These are phyloP conservation scores for Berberis thunbergii DNA, from an alignment of 164 flowering plant species.

Conservation along the genomic window DNA sequence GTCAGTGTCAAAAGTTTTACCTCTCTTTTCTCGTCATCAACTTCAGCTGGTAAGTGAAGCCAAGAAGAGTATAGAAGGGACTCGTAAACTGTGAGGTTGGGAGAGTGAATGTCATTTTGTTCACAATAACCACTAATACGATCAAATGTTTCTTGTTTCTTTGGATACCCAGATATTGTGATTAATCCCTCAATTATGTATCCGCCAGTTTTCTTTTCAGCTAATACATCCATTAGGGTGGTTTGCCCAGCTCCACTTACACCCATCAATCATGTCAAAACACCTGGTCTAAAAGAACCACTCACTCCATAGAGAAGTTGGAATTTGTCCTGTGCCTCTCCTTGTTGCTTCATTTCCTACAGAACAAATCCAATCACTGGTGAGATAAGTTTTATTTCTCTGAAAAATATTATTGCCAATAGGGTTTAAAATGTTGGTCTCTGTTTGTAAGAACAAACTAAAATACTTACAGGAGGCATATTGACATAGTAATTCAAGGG, in stretches of 20 bases:
- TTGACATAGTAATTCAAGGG: constrained; percentile 42
- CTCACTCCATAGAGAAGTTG: constrained; percentile 38
- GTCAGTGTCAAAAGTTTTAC: constrained; percentile 4
- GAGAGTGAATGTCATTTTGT: constrained; percentile 47
- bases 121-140: constrained; percentile 45
- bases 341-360: too few species aligned
- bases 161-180: constrained; percentile 36
- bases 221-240: constrained; percentile 47
- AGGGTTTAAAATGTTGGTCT: too few species aligned
- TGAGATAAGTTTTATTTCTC: too few species aligned
- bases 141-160: constrained; percentile 39
- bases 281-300: constrained; percentile 44
- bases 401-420: too few species aligned
- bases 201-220: constrained; percentile 45
- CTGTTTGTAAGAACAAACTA: too few species aligned
- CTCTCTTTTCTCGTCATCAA: constrained; percentile 20
- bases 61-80: constrained; percentile 41
- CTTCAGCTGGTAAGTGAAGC: constrained; percentile 37
- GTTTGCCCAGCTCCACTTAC: constrained; percentile 54
- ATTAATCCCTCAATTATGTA: constrained; percentile 37
- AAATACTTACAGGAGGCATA: constrained; percentile 42
- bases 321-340: too few species aligned
- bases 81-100: constrained; percentile 37
- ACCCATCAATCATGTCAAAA: constrained; percentile 41
- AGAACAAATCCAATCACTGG: too few species aligned